Conservation (phyloP, 257 asterid genomes). For the Paulownia fortunei region DNA sequence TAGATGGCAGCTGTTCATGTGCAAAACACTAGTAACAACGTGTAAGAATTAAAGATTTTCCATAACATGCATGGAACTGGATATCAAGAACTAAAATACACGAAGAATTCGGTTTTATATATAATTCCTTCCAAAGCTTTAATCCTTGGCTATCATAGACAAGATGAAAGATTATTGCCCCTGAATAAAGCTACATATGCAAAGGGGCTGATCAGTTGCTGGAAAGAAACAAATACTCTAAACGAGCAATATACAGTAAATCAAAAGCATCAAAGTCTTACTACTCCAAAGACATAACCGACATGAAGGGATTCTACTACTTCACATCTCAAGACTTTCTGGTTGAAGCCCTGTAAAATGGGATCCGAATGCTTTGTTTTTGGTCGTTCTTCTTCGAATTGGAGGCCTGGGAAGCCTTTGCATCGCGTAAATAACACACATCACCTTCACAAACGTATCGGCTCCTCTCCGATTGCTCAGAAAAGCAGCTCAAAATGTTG, state of each 20-base stretch:
- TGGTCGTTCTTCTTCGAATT: conserved; percentile 30
- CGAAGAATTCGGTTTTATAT: background rate
- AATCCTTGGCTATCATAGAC: background rate
- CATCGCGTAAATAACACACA: conserved; percentile 39
- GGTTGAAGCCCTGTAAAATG: conserved; percentile 27
- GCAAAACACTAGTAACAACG: background rate
- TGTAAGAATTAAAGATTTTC: background rate
- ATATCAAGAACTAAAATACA: background rate
- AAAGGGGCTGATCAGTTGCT: background rate
- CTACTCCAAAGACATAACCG: background rate
- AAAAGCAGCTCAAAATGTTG: conserved; percentile 45
- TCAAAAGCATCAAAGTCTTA: background rate
- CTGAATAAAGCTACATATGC: background rate
- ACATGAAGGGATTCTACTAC: background rate
- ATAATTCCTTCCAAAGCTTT: background rate
- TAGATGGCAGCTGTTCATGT: background rate
- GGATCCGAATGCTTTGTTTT: conserved; percentile 16
- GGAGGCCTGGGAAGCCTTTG: conserved; percentile 17
- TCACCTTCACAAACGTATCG: conserved; percentile 44
- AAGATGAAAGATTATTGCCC: background rate
- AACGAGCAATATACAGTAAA: background rate
- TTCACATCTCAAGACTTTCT: conserved; percentile 18
- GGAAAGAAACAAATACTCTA: background rate
- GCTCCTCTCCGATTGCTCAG: conserved; percentile 37
- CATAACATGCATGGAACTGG: background rate